These are phyloP conservation scores for Diversispora epigaea DNA, from an alignment of 192 early-diverging fungal species.

Conservation along the genomic window DNA sequence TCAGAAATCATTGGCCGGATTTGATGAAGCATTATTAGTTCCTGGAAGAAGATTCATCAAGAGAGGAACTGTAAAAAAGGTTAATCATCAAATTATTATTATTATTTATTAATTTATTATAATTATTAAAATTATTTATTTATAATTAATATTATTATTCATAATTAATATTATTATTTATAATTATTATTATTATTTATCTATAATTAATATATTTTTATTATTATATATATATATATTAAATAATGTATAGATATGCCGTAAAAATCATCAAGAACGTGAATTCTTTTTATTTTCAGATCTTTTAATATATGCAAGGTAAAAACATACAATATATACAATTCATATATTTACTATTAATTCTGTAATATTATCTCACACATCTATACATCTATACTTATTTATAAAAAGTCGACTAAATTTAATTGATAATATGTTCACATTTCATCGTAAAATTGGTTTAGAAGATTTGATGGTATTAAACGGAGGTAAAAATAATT, in stretches of 20 bases:
- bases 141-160: background rate
- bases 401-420: background rate
- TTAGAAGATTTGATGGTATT: conserved; percentile 58
- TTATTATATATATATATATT: no score
- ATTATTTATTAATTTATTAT: background rate
- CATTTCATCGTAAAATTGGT: conserved; percentile 69
- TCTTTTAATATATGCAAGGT: conserved; percentile 68
- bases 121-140: background rate
- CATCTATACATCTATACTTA: background rate
- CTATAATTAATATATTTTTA: background rate
- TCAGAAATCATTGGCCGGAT: conserved; percentile 62
- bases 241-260: conserved; percentile 49
- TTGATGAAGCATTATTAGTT: conserved; percentile 65
- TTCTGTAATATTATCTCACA: background rate
- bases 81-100: background rate
- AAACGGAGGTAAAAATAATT: background rate
- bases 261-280: conserved; percentile 69
- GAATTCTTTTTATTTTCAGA: conserved; percentile 77
- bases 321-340: background rate
- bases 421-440: conserved; percentile 58
- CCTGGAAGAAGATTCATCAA: conserved; percentile 70
- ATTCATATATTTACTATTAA: background rate
- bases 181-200: background rate
- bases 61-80: conserved; percentile 65
- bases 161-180: background rate